Percentiles rank a stretch among this genome's conserved stretches.
Evolutionary conservation across 331 rosid genomes (phyloP).

Genomic region (Malus hybrid): DNA sequence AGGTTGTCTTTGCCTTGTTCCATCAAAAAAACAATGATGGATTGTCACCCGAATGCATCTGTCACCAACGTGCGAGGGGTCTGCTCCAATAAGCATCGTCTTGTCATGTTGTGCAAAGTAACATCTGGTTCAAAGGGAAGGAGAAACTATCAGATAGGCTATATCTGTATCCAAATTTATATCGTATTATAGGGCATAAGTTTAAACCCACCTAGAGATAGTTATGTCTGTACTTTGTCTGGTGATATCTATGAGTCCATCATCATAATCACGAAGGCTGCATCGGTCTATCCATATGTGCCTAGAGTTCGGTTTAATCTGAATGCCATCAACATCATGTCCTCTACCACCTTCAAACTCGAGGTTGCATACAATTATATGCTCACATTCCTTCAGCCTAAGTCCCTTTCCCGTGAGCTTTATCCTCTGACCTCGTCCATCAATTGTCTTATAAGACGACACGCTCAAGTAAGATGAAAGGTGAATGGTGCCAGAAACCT

Average conservation of each 20-base stretch:
- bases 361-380: conserved; percentile 18
- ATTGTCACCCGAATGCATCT: conserved; percentile 24
- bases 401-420: conserved; percentile 19
- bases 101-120: conserved; percentile 20
- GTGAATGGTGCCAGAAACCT: conserved; percentile 45
- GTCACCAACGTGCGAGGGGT: conserved; percentile 19
- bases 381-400: conserved; percentile 18
- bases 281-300: conserved; percentile 23
- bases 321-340: conserved; percentile 24
- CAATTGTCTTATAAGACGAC: conserved; percentile 18
- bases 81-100: conserved; percentile 21
- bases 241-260: conserved; percentile 23
- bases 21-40: conserved; percentile 18
- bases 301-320: conserved; percentile 19
- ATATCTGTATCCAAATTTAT: not conserved
- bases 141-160: not conserved
- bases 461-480: conserved; percentile 8
- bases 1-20: conserved; percentile 22
- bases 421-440: conserved; percentile 16
- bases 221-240: conserved; percentile 21
- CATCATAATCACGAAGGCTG: conserved; percentile 19
- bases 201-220: conserved; percentile 10
- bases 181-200: not conserved
- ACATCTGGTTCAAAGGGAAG: conserved; percentile 10
- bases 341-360: conserved; percentile 24